phyloP scores from a whole-genome alignment of 805 yeast species.

The Candida parachauliodes region DNA sequence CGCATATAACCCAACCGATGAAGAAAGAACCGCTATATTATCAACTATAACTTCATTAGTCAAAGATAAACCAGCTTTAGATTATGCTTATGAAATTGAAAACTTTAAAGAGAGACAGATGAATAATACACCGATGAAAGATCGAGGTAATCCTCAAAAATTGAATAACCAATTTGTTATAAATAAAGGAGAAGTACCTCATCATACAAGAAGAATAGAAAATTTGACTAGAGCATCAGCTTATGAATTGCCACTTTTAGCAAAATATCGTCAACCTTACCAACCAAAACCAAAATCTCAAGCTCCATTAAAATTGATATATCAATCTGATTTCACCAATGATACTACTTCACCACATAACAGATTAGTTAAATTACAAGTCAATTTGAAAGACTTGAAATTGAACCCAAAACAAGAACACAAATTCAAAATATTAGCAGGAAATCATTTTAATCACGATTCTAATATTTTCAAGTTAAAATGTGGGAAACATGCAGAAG shows the following conservation, averaged over 20 bases:
- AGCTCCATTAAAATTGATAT: constrained; percentile 63
- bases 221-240: constrained; percentile 81
- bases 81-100: constrained; percentile 40
- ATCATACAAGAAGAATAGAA: constrained; percentile 65
- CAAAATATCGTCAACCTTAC: constrained; percentile 71
- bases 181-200: constrained; percentile 34
- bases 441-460: constrained; percentile 65
- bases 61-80: constrained; percentile 29
- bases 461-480: constrained; percentile 62
- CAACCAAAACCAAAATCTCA: constrained; percentile 40
- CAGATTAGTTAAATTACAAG: constrained; percentile 60
- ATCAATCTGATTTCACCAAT: constrained; percentile 64
- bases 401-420: constrained; percentile 54
- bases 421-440: constrained; percentile 76
- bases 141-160: constrained; percentile 37
- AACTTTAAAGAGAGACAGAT: constrained; percentile 39
- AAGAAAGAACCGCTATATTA: constrained; percentile 49
- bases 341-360: constrained; percentile 64
- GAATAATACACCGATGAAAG: constrained; percentile 37
- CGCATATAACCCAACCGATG: constrained; percentile 53
- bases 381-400: constrained; percentile 51
- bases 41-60: constrained; percentile 33
- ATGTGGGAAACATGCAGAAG: constrained; percentile 62
- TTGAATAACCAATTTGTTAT: constrained; percentile 33
- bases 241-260: constrained; percentile 83